Percentiles rank a stretch among this genome's conserved stretches.
These are phyloP conservation scores for Nothophoma quercina DNA, from an alignment of 2,329 filamentous ascomycete species.

Conservation along the genomic window DNA sequence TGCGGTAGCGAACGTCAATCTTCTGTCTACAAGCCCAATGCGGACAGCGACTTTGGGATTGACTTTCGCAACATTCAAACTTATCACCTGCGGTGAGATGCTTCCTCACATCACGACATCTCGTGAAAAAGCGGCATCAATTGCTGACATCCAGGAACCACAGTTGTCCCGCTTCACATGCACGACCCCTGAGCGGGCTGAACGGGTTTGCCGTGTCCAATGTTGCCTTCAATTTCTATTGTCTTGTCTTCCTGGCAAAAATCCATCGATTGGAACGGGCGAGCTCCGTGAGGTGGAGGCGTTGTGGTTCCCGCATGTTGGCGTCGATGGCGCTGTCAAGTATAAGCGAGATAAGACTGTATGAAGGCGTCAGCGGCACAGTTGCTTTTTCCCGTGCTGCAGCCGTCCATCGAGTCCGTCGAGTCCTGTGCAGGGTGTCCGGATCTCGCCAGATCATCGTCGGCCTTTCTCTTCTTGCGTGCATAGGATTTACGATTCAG, in stretches of 20 bases:
- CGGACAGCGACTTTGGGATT: slow-evolving; percentile 2
- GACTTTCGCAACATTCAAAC: slow-evolving; percentile 1
- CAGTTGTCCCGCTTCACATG: neutral
- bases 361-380: slow-evolving; percentile 18
- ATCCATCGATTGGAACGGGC: slow-evolving; percentile 6
- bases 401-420: slow-evolving; percentile 9
- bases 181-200: slow-evolving; percentile 9
- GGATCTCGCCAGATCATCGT: slow-evolving; percentile 15
- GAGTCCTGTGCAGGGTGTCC: slow-evolving; percentile 1
- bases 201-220: slow-evolving; percentile 9
- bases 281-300: slow-evolving; percentile 11
- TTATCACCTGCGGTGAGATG: neutral
- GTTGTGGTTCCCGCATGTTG: slow-evolving; percentile 5
- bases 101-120: neutral
- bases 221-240: slow-evolving; percentile 5
- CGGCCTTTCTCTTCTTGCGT: neutral
- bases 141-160: slow-evolving; percentile 4
- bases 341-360: slow-evolving; percentile 15
- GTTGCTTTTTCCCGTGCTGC: slow-evolving; percentile 12
- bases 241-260: neutral
- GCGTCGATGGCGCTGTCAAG: slow-evolving; percentile 14
- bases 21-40: neutral
- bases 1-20: slow-evolving; percentile 4
- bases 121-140: neutral
- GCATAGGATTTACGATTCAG: neutral